These are phyloP conservation scores for Chlamydomonas eustigma DNA, from an alignment of 139 green algal genomes.

Conservation along the genomic window DNA sequence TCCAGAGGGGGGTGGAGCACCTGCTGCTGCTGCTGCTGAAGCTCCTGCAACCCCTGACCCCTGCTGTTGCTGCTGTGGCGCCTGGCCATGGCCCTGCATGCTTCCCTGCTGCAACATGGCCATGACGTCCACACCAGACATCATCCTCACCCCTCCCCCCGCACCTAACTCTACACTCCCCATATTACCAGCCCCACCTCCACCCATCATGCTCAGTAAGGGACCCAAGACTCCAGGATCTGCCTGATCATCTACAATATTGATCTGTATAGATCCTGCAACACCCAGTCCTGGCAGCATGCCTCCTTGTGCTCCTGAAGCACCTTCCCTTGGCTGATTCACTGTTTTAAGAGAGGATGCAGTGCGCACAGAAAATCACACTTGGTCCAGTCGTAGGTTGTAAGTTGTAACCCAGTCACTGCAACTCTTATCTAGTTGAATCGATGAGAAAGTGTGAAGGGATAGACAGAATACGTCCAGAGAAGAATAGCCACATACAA, in stretches of 20 bases:
- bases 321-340: not conserved
- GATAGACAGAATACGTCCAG: too few relatives aligned
- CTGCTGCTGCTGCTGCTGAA: too few relatives aligned
- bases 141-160: not conserved
- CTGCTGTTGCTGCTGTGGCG: not conserved
- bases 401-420: too few relatives aligned
- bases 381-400: too few relatives aligned
- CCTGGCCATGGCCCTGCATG: not conserved
- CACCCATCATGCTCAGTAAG: not conserved
- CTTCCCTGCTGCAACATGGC: not conserved
- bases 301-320: not conserved
- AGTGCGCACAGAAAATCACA: too few relatives aligned
- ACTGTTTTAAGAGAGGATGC: too few relatives aligned
- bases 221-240: not conserved
- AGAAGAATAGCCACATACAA: too few relatives aligned
- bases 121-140: not conserved
- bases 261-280: not conserved
- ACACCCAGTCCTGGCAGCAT: too few relatives aligned
- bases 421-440: too few relatives aligned
- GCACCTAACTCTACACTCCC: not conserved
- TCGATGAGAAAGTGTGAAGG: too few relatives aligned
- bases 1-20: not conserved
- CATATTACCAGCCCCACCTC: not conserved
- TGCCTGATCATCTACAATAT: conserved; percentile 9
- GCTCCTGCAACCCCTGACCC: not conserved